Conservation (phyloP, 768 basidiomycete species). For the Amanita brunnescens region DNA sequence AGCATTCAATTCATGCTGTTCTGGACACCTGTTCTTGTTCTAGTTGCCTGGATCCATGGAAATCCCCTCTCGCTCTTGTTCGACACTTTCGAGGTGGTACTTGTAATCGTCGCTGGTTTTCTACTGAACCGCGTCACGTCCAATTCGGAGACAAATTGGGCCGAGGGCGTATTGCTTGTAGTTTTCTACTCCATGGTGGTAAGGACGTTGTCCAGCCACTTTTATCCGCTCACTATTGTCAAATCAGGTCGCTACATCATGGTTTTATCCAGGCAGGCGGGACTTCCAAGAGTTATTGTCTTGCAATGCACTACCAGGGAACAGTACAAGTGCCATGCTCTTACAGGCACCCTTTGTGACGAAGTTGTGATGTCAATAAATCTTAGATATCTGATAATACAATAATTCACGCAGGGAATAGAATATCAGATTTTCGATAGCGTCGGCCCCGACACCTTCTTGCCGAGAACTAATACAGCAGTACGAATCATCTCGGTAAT, state of each 20-base stretch:
- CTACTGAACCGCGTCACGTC: conserved; percentile 74
- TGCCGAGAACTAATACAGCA: conserved; percentile 45
- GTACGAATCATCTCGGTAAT: conserved; percentile 46
- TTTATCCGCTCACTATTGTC: not conserved
- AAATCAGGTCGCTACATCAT: conserved; percentile 19
- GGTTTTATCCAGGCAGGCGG: conserved; percentile 29
- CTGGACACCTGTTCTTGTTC: conserved; percentile 67
- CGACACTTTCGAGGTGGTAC: conserved; percentile 46
- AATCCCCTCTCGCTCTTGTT: conserved; percentile 60
- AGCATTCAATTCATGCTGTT: conserved; percentile 71
- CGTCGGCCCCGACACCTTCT: conserved; percentile 33
- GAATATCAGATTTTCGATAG: not conserved
- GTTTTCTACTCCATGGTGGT: conserved; percentile 63
- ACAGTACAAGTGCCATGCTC: not conserved
- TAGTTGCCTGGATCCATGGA: conserved; percentile 59
- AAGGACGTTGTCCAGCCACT: conserved; percentile 4
- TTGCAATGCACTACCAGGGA: conserved; percentile 6
- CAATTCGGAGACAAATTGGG: conserved; percentile 74
- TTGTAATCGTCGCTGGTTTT: conserved; percentile 57
- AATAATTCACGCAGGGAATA: not conserved
- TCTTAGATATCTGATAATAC: not conserved
- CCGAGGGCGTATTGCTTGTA: conserved; percentile 58
- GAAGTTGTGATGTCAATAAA: not conserved
- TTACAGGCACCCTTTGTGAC: not conserved
- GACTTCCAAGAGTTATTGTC: conserved; percentile 21